Evolutionary conservation across 2,329 filamentous ascomycete genomes (phyloP), one percentile per base, ranked within the genome.

Genomic region (Albophoma yamanashiensis): DNA sequence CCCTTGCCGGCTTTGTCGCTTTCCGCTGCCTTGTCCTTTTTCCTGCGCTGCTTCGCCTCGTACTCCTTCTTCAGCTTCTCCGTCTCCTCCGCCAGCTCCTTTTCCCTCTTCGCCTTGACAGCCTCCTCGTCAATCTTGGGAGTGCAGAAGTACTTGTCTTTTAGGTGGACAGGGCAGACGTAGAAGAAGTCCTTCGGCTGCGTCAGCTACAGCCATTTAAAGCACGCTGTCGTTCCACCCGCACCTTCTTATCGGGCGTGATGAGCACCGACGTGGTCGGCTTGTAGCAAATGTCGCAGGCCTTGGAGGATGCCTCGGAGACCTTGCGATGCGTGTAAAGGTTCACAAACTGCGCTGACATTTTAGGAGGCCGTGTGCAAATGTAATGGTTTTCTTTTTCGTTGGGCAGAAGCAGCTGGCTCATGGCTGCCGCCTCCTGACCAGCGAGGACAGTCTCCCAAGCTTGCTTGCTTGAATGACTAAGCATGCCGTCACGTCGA

Each of bases 251-350:
- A 68, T 95, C 92, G 0, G 89, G 84, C 11, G 92, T 95, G 66
- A 96, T 90, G 59, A 99, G 79, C 22, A 97, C 93, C 65, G 88
- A 95, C 8, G 87, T 85, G 61, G 88, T 91, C 11, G 89, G 89
- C 75, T 94, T 96, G 79, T 88, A 95, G 80, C 94, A 97, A 64
- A 97, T 85, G 74, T 91, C 89, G 75, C 94, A 99, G 57, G 90
- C 81, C 74, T 90, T 96, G 15, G 90, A 83, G 1, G 88, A 83
- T n/a, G 85, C 83, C 38, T 96, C 91, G 15, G 92, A 92, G 42
- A 97, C 93, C 66, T 86, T 90, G 57, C 93, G 89, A 64, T 92
- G 89, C 64, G 90, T 86, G 76, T 93, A 97, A 38, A 89, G 74
- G 70, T 97, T 97, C 50, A 84, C 83, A 61, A 93, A 84, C 2